A percentile compares a stretch with the other conserved stretches of the same genome.
Conservation (phyloP, 2,329 filamentous ascomycete genomes). For the Trichoderma afroharzianum region DNA sequence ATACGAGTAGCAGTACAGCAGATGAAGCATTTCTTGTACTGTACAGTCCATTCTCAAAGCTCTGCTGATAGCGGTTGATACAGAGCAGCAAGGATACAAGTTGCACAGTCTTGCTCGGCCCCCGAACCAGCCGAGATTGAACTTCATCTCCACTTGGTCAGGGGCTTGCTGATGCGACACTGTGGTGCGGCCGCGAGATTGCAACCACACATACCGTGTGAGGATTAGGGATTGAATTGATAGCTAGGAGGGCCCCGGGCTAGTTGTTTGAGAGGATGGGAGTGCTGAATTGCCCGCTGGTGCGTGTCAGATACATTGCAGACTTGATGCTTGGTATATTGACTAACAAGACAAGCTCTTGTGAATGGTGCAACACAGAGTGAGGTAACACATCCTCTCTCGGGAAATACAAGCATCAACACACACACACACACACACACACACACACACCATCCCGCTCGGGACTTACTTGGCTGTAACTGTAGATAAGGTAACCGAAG, state of each 20-base stretch:
- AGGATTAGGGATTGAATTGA: not conserved
- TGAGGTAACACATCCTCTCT: not conserved
- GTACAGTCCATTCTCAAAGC: not conserved
- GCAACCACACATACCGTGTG: not conserved
- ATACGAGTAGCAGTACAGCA: not conserved
- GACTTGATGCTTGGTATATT: not conserved
- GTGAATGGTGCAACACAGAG: not conserved
- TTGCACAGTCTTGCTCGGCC: not conserved
- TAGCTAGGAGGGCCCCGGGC: not conserved
- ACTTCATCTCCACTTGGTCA: constrained; percentile 11
- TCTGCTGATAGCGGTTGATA: not conserved
- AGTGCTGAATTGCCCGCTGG: not conserved
- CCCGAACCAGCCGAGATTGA: constrained; percentile 15
- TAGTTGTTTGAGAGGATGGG: not conserved
- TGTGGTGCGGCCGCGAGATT: not conserved
- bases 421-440: no score
- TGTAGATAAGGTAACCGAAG: not conserved
- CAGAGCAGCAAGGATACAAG: not conserved
- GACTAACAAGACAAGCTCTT: not conserved
- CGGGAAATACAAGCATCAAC: not conserved
- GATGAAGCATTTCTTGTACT: not conserved
- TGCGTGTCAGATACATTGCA: constrained; percentile 13
- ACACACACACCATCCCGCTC: not conserved
- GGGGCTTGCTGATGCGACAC: constrained; percentile 1
- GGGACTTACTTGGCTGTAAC: not conserved